Base-by-base conservation (phyloP, 2,329 filamentous ascomycete species). In the Beauveria australis region DNA sequence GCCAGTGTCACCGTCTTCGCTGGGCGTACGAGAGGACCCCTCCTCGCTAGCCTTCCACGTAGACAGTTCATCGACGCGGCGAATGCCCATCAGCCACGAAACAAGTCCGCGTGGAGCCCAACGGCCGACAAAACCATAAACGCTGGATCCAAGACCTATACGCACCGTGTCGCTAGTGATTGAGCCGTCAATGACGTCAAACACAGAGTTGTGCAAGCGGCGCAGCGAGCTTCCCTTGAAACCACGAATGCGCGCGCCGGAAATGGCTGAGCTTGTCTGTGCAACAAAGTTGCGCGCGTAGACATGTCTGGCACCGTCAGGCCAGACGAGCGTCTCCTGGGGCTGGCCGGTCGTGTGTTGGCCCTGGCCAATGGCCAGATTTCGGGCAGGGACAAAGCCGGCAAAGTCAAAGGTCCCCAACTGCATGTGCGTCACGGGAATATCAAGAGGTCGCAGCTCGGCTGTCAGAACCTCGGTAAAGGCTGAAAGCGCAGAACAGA, bases 11-110 rank as follows among this genome's bases (percentile, higher is more conserved):
- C 70, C 68, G 54, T 71, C 70, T 18, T 75, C 74, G 54, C 73
- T 76, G 22, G 72, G 73, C 14, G 72, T 71, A 19, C 65, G 65
- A 26, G 74, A 71, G 30, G 73, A 73, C 12, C 71, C 74, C 48
- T 74, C 73, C 51, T 72, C 72, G 5, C 71, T 75, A 18, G 75
- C 74, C 69, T 83, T 81, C 81, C 81, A 84, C 2, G 77, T 71
- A 53, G 78, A 79, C 52, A 85, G 73, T 70, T 84, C 78, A 59
- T 84, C 79, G 18, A 87, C 84, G 61, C 77, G 78, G 63, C 86
- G 79, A 61, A 92, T 83, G 12, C 92, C 92, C 84, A 97, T 88
- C 89, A 97, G 96, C 89, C 91, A 94, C 1, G 86, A 87, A n/a
- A 97, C 88, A 18, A 97, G 71, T 3, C 86, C 81, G 22, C 84